phyloP scores from a whole-genome alignment of 257 asterid species.

The Salvia rosmarinus region DNA sequence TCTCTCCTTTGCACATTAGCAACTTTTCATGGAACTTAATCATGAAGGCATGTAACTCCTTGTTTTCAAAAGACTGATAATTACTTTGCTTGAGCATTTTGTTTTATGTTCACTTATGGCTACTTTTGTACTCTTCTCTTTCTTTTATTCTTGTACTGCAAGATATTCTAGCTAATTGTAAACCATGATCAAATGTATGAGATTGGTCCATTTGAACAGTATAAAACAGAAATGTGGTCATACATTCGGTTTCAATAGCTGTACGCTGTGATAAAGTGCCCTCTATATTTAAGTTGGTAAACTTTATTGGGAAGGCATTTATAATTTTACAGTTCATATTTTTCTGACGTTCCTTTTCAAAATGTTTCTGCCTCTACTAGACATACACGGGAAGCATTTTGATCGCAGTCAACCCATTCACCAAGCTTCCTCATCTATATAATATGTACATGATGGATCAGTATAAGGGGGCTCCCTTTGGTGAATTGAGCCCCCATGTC shows the following conservation, averaged over 20 bases:
- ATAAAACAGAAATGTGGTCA: not conserved
- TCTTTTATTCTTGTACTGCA: not conserved
- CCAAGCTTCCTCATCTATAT: conserved; percentile 96
- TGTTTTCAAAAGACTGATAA: conserved; percentile 1
- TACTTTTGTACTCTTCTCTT: not conserved
- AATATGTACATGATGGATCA: conserved; percentile 95
- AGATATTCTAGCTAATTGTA: not conserved
- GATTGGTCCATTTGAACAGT: not conserved
- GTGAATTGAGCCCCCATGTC: conserved; percentile 99
- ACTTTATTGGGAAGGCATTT: not conserved
- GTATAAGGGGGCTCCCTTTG: conserved; percentile 97
- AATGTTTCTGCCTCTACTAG: conserved; percentile 41
- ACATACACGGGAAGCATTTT: conserved; percentile 96
- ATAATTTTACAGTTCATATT: not conserved
- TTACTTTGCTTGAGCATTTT: not conserved
- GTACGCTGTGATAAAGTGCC: not conserved
- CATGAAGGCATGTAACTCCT: conserved; percentile 4
- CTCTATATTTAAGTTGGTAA: not conserved
- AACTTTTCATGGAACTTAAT: not conserved
- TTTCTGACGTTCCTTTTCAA: conserved; percentile 7
- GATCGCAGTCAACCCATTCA: conserved; percentile 95
- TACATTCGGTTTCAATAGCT: not conserved
- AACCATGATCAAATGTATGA: not conserved
- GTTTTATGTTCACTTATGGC: not conserved
- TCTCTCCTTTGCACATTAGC: not conserved